Evolutionary conservation across 23 red algal species (phyloP), one percentile per base, ranked within the genome.

Genomic region (Gracilaria gracilis): DNA sequence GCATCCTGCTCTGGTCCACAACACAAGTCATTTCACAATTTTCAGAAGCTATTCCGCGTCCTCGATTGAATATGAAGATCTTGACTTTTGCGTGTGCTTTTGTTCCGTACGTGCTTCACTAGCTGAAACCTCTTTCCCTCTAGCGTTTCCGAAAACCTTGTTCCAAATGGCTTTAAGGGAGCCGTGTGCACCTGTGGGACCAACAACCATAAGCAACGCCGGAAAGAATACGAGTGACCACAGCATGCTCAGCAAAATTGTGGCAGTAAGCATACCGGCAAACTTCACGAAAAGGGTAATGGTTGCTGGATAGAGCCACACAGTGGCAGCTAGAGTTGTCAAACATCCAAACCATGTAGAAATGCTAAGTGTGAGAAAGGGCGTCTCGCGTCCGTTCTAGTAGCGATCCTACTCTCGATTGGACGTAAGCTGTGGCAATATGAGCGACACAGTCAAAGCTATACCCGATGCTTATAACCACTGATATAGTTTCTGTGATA

Each of bases 201-300:
- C 51, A 55, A 55, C 1, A 19, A 72, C 20, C 32, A 72, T 40
- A 83, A 90, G 48, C 5, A 61, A 16, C n/a, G 83, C 59, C 9
- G 84, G 38, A 37, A 95, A 85, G 77, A 89, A 81, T 47, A 83
- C 34, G 71, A 90, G 75, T 4, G 93, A 95, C 93, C 93, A 95
- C 21, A 95, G 21, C 13, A 95, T 49, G 39, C 85, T 61, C 19
- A 88, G 34, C 4, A 51, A 37, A 7, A 82, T 33, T 17, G 84
- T 89, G n/a, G 57, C 25, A 12, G 78, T 50, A 64, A 95, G 48
- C 49, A 95, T n/a, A 12, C 39, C 47, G 15, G 80, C 84, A 75
- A 95, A 95, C 48, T 81, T 89, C 29, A 48, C 19, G 72, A 95
- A 95, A 40, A 95, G 90, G 34, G 89, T 39, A 54, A 95, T 89